A percentile compares a stretch with the other conserved stretches of the same genome.
phyloP scores from a whole-genome alignment of 1,139 yeast species.

The Taphrina wiesneri region DNA sequence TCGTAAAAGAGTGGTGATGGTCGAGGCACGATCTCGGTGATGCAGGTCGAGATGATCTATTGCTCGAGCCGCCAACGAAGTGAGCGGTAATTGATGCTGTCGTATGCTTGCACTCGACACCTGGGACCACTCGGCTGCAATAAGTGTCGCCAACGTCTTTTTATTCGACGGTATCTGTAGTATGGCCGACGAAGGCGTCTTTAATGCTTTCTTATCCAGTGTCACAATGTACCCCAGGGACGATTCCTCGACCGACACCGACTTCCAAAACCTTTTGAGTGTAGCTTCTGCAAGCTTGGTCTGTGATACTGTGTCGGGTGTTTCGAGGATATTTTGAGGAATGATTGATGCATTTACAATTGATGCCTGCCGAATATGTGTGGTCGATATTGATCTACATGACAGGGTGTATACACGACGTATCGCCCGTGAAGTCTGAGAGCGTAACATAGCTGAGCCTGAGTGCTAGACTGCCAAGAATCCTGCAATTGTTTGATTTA shows the following conservation, averaged over 20 bases:
- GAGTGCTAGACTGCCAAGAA: not conserved
- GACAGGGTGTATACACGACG: not conserved
- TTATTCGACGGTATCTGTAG: constrained; percentile 64
- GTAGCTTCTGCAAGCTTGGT: constrained; percentile 73
- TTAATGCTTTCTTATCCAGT: constrained; percentile 72
- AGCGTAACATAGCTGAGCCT: not conserved
- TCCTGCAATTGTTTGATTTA: not conserved
- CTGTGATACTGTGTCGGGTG: constrained; percentile 7
- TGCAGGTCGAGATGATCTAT: constrained; percentile 55
- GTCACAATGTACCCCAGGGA: constrained; percentile 54
- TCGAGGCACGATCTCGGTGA: constrained; percentile 34
- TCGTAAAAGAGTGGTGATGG: constrained; percentile 53
- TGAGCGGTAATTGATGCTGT: constrained; percentile 78
- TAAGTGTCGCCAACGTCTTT: constrained; percentile 65
- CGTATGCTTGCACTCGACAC: constrained; percentile 71
- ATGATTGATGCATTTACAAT: constrained; percentile 6
- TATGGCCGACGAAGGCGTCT: constrained; percentile 79
- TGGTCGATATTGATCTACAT: not conserved
- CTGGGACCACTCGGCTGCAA: constrained; percentile 86
- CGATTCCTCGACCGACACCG: constrained; percentile 49
- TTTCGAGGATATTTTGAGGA: not conserved
- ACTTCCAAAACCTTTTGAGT: constrained; percentile 79
- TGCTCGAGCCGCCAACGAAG: constrained; percentile 82
- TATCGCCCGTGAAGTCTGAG: not conserved
- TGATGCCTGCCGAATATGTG: not conserved